Conservation (phyloP, 225 moss, liverwort and hornwort genomes). For the Neckera pumila region DNA sequence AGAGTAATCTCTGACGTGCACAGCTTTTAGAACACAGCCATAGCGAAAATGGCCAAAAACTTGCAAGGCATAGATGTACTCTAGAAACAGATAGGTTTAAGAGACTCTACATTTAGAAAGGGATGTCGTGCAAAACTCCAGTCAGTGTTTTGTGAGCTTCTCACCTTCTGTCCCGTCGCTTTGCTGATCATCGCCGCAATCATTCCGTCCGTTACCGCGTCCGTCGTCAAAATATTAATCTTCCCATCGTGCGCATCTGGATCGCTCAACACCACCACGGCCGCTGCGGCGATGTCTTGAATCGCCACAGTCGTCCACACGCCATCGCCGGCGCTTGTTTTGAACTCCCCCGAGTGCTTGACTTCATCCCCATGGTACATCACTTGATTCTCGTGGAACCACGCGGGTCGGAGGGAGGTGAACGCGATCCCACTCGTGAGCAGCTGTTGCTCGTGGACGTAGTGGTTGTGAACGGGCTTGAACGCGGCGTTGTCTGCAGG, state of each 20-base stretch:
- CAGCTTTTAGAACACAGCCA: neutral
- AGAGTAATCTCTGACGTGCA: neutral
- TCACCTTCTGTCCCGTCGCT: conserved; percentile 9
- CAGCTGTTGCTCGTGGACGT: conserved; percentile 11
- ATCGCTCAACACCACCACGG: conserved; percentile 1
- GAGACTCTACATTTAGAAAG: neutral
- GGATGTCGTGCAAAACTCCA: neutral
- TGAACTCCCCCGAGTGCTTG: neutral
- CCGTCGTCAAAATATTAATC: conserved; percentile 5
- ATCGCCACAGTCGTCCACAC: conserved; percentile 14
- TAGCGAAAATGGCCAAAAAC: neutral
- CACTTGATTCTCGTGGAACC: conserved; percentile 23
- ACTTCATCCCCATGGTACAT: neutral
- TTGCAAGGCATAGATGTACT: neutral
- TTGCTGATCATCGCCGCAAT: conserved; percentile 14
- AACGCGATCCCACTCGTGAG: neutral
- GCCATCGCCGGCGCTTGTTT: conserved; percentile 15
- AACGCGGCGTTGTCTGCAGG: neutral
- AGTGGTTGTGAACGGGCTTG: neutral
- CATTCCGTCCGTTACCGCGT: neutral
- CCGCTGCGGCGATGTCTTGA: conserved; percentile 20
- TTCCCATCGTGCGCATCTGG: neutral
- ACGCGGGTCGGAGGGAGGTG: conserved; percentile 10
- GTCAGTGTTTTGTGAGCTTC: neutral
- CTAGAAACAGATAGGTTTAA: neutral